These are phyloP conservation scores for Metschnikowia similis DNA, from an alignment of 805 yeast genomes.

Conservation along the genomic window DNA sequence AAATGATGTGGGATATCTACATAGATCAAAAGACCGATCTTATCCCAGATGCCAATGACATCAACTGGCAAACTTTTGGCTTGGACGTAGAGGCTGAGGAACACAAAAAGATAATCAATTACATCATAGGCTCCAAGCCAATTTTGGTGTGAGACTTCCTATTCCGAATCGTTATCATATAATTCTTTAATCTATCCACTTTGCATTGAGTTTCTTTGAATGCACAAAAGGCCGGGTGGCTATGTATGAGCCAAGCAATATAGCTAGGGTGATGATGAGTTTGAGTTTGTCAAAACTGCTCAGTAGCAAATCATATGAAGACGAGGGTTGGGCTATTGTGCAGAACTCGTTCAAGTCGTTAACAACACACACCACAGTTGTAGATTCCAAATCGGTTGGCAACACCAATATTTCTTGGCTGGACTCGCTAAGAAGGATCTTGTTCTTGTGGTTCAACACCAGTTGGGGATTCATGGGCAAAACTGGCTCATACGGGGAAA, in stretches of 20 bases:
- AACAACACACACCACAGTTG: constrained; percentile 62
- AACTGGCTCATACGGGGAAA: constrained; percentile 62
- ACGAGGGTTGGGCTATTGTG: constrained; percentile 74
- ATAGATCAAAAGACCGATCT: constrained; percentile 17
- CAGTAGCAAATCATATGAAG: constrained; percentile 73
- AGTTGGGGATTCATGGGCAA: constrained; percentile 34
- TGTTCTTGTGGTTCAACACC: constrained; percentile 35
- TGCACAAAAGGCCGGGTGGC: constrained; percentile 56
- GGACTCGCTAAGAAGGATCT: constrained; percentile 17
- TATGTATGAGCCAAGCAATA: constrained; percentile 44
- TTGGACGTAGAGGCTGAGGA: constrained; percentile 16
- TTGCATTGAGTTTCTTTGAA: constrained; percentile 46
- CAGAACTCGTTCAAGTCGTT: constrained; percentile 67
- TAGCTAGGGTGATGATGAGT: constrained; percentile 55
- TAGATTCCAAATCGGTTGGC: constrained; percentile 73
- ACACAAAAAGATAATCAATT: constrained; percentile 11
- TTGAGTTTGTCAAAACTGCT: constrained; percentile 62
- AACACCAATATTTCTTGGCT: constrained; percentile 23
- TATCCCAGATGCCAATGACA: neutral
- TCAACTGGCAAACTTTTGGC: constrained; percentile 30
- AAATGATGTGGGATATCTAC: constrained; percentile 37
- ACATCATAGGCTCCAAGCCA: constrained; percentile 6
- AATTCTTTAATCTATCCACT: constrained; percentile 43
- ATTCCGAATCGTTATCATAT: neutral
- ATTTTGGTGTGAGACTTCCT: constrained; percentile 4